phyloP scores from a whole-genome alignment of 2,329 filamentous ascomycete genomes.

The Didymellaceae sp. region DNA sequence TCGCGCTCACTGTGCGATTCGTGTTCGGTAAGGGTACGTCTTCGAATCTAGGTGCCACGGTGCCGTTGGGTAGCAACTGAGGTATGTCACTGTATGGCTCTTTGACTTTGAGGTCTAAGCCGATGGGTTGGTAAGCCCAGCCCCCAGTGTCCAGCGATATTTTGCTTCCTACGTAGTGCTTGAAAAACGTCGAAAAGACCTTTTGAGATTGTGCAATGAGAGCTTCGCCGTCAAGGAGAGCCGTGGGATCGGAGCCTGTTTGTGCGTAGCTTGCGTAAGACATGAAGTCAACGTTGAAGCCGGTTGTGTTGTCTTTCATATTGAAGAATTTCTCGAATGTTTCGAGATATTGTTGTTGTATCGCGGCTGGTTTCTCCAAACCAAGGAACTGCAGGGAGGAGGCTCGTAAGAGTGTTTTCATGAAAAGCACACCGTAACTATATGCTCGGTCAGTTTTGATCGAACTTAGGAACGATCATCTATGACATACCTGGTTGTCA shows the following conservation, averaged over 20 bases:
- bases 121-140: background rate
- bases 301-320: constrained; percentile 27
- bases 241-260: constrained; percentile 25
- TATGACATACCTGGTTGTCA: constrained; percentile 16
- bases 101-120: background rate
- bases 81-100: background rate
- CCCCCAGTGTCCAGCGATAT: constrained; percentile 16
- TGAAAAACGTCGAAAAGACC: constrained; percentile 40
- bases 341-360: background rate
- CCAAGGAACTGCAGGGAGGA: background rate
- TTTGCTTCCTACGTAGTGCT: constrained; percentile 35
- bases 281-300: constrained; percentile 28
- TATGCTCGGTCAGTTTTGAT: background rate
- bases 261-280: constrained; percentile 20
- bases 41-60: background rate
- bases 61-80: background rate
- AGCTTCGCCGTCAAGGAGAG: constrained; percentile 22
- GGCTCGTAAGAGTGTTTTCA: constrained; percentile 17
- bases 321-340: constrained; percentile 21
- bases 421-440: constrained; percentile 24
- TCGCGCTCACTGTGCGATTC: background rate
- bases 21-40: background rate
- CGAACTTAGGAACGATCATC: background rate
- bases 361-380: background rate
- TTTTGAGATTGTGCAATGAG: constrained; percentile 23